These are phyloP conservation scores for Apocynum venetum DNA, from an alignment of 257 asterid species.

Conservation along the genomic window DNA sequence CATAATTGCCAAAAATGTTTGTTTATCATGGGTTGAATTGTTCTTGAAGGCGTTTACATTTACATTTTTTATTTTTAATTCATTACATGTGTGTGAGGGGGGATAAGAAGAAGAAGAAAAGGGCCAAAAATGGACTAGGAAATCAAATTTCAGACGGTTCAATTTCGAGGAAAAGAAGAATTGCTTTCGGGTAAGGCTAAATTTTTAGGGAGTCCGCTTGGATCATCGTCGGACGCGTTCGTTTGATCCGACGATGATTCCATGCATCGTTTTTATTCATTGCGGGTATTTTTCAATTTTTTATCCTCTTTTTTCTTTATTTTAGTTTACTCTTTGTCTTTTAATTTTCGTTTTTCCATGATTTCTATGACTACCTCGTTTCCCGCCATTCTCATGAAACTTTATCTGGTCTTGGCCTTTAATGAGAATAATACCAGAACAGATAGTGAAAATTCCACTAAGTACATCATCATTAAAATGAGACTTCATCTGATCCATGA, in stretches of 20 bases:
- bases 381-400: conserved; percentile 1
- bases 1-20: background rate
- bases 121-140: background rate
- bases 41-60: background rate
- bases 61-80: background rate
- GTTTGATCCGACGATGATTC: background rate
- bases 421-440: too few species aligned
- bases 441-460: too few species aligned
- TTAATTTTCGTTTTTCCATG: background rate
- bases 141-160: background rate
- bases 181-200: conserved; percentile 22
- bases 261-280: background rate
- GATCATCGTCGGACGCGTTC: conserved; percentile 12
- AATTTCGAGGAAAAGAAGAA: background rate
- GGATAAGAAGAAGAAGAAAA: background rate
- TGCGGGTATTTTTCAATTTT: background rate
- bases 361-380: background rate
- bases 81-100: background rate
- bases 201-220: conserved; percentile 40
- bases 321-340: background rate
- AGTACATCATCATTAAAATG: too few species aligned
- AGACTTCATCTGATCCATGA: too few species aligned
- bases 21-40: conserved; percentile 2
- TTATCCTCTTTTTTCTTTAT: background rate
- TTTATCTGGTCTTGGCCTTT: background rate